Evolutionary conservation across 371 early-diverging fungal genomes (phyloP).

Genomic region (Haplosporangium sp.): DNA sequence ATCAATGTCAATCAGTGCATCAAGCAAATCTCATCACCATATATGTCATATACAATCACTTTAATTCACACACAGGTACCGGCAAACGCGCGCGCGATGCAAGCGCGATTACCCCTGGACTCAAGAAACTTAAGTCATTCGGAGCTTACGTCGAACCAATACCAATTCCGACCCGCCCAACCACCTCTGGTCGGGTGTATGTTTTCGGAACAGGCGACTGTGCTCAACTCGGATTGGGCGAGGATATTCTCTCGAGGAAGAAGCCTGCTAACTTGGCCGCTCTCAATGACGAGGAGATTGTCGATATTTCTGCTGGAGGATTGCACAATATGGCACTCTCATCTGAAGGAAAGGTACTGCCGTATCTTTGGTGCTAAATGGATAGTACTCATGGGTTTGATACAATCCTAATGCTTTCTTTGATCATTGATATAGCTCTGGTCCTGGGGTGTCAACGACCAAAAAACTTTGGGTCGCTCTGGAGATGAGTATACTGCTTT

Average conservation of each 20-base stretch:
- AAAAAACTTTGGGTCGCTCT: slow-evolving; percentile 91
- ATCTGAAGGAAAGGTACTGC: slow-evolving; percentile 70
- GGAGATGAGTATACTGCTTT: slow-evolving; percentile 75
- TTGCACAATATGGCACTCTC: slow-evolving; percentile 91
- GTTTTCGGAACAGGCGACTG: slow-evolving; percentile 96
- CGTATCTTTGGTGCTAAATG: neutral
- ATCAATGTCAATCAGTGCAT: too few species aligned
- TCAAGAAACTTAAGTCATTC: slow-evolving; percentile 28
- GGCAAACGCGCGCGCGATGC: slow-evolving; percentile 22
- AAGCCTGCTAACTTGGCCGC: slow-evolving; percentile 78
- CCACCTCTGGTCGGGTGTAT: slow-evolving; percentile 75
- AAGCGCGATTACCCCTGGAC: slow-evolving; percentile 9
- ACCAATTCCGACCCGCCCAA: slow-evolving; percentile 15
- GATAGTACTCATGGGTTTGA: neutral
- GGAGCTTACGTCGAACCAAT: slow-evolving; percentile 1
- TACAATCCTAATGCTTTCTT: neutral
- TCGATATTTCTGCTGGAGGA: slow-evolving; percentile 88
- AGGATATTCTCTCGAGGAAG: slow-evolving; percentile 78
- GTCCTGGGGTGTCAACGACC: slow-evolving; percentile 99
- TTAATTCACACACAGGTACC: neutral
- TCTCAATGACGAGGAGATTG: slow-evolving; percentile 73
- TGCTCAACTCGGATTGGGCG: slow-evolving; percentile 96
- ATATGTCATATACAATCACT: too few species aligned
- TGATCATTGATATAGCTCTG: slow-evolving; percentile 60
- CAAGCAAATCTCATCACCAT: too few species aligned